Evolutionary conservation across 768 basidiomycete genomes (phyloP), one percentile per base, ranked within the genome.

Genomic region (Suillus sp.): DNA sequence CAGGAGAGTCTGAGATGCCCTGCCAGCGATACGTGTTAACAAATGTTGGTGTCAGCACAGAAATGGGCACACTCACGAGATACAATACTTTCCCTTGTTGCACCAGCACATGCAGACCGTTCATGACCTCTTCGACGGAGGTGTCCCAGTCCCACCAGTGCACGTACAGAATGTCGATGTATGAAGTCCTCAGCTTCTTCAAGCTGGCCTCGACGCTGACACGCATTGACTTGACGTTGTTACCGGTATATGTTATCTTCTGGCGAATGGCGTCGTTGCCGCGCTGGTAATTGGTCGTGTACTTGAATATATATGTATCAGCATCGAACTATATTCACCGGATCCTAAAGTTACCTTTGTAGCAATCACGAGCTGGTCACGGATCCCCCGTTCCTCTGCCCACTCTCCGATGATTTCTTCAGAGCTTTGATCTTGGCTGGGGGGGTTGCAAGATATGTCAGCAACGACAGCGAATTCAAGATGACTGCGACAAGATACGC

Each of bases 331-430:
- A 13, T 13, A 35, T 25, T n/a, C 32, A 51, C 9, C 2, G 13
- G 9, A 18, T 42, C 2, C n/a, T 34, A 38, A 45, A 59, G 8
- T 30, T 58, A 76, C 74, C 72, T 78, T 82, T 62, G 80, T 79
- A 0, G 81, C 80, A 22, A 83, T 71, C 64, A 82, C 78, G 4
- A 84, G 73, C 50, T 81, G 79, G 62, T 84, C 78, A 18, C 83
- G 73, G 60, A 78, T 80, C 0, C 74, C 74, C 22, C 78, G 70
- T 59, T 71, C 65, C 56, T 78, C 75, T 58, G 78, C 76, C 83
- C 83, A 84, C 66, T 84, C 81, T 6, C 82, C 82, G 25, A 84
- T 77, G 64, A 81, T 79, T 61, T 71, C 69, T 66, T 84, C 82
- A 0, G 74, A 77, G 32, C 73, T 72, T 48, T 77, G 80, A 60